Evolutionary conservation across 352 stramenopile species (phyloP).

Genomic region (Pythium guiyangense): DNA sequence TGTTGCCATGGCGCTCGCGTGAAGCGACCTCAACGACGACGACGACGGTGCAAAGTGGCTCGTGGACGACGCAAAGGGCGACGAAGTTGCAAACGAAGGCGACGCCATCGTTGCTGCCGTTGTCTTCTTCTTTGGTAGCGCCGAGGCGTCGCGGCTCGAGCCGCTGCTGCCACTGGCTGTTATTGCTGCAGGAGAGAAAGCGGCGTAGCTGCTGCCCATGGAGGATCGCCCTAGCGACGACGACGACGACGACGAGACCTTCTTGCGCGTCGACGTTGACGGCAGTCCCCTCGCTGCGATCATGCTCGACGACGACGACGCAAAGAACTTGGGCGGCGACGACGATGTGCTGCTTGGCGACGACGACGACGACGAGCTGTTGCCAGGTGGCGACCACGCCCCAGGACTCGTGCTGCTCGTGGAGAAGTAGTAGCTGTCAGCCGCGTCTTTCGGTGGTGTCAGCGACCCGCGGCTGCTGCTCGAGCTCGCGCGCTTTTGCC

Average conservation of each 20-base stretch:
- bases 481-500: slow-evolving; percentile 33
- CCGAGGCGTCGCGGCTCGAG: slow-evolving; percentile 1
- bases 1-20: too few species aligned
- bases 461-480: slow-evolving; percentile 14
- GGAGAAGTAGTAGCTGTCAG: neutral
- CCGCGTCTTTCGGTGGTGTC: slow-evolving; percentile 6
- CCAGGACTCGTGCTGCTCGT: slow-evolving; percentile 1
- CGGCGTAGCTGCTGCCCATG: too few species aligned
- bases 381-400: slow-evolving; percentile 5
- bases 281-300: slow-evolving; percentile 8
- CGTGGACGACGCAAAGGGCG: neutral
- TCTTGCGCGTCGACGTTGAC: slow-evolving; percentile 8
- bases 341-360: slow-evolving; percentile 7
- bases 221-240: neutral
- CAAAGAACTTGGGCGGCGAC: neutral
- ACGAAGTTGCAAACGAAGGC: neutral
- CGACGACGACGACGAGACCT: neutral
- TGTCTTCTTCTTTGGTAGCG: slow-evolving; percentile 13
- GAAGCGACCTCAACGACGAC: neutral
- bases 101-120: slow-evolving; percentile 1
- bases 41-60: slow-evolving; percentile 9
- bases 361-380: slow-evolving; percentile 7
- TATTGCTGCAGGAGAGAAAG: too few species aligned
- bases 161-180: neutral
- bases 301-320: slow-evolving; percentile 7